Conservation (phyloP, 495 filamentous ascomycete species). For the Poronia punctata region DNA sequence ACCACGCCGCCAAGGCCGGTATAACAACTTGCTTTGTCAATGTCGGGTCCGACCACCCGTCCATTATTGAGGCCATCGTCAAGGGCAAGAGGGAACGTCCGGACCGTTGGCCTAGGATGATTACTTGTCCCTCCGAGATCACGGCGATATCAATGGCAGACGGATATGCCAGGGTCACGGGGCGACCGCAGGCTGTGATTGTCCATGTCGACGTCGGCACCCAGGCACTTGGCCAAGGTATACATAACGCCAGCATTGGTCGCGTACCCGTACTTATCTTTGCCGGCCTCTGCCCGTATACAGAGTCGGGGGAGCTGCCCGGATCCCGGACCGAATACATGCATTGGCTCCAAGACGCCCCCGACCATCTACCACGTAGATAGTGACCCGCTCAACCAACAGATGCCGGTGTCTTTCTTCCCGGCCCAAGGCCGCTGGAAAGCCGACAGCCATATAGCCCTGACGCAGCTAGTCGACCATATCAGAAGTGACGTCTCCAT, state of each 20-base stretch:
- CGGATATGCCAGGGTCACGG: slow-evolving; percentile 66
- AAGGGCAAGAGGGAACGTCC: slow-evolving; percentile 51
- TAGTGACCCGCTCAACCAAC: slow-evolving; percentile 63
- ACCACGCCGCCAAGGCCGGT: slow-evolving; percentile 42
- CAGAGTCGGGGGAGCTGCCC: slow-evolving; percentile 64
- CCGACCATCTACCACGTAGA: slow-evolving; percentile 71
- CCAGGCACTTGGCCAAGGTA: slow-evolving; percentile 68
- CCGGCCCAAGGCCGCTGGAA: slow-evolving; percentile 29
- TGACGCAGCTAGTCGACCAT: slow-evolving; percentile 25
- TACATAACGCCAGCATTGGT: slow-evolving; percentile 73
- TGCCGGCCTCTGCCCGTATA: slow-evolving; percentile 68
- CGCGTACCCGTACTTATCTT: slow-evolving; percentile 70
- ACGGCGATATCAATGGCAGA: slow-evolving; percentile 71
- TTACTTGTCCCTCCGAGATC: slow-evolving; percentile 69
- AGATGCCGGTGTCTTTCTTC: slow-evolving; percentile 54
- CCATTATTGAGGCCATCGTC: slow-evolving; percentile 69
- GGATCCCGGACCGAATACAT: slow-evolving; percentile 75
- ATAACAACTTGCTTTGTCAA: slow-evolving; percentile 71
- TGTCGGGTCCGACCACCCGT: slow-evolving; percentile 69
- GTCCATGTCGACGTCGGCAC: slow-evolving; percentile 79
- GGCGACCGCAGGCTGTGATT: slow-evolving; percentile 66
- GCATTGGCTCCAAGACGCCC: slow-evolving; percentile 77
- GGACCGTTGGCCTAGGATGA: slow-evolving; percentile 56
- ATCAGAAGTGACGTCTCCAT: slow-evolving; percentile 13
- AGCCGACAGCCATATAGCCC: slow-evolving; percentile 30